Percentiles rank a stretch among this genome's conserved stretches.
These are phyloP conservation scores for Neckera pumila DNA, from an alignment of 225 moss, liverwort and hornwort species.

Conservation along the genomic window DNA sequence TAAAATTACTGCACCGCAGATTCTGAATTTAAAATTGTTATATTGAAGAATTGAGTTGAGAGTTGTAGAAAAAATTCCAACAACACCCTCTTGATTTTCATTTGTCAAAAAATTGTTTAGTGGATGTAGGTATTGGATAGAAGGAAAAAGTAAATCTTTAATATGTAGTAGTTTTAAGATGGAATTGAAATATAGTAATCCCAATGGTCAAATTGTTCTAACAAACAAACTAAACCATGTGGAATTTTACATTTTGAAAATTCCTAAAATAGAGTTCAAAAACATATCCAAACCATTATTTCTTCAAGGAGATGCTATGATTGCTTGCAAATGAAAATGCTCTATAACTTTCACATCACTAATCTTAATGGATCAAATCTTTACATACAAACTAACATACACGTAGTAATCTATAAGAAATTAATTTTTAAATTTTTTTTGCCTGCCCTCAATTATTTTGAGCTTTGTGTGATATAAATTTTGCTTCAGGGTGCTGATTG, in stretches of 20 bases:
- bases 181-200: background rate
- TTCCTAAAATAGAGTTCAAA: too few species aligned
- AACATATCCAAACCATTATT: background rate
- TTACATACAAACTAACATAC: background rate
- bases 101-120: background rate
- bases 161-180: background rate
- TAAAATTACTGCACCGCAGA: background rate
- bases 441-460: background rate
- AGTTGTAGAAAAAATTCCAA: background rate
- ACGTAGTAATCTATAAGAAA: background rate
- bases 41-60: background rate
- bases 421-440: fast-evolving
- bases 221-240: too few species aligned
- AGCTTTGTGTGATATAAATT: background rate
- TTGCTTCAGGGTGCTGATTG: fast-evolving
- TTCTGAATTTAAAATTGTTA: background rate
- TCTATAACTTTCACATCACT: background rate
- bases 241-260: background rate
- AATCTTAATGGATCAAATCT: background rate
- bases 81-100: background rate
- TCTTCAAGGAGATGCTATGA: background rate
- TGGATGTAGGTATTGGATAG: background rate
- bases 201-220: background rate
- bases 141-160: background rate
- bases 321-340: background rate